phyloP scores from a whole-genome alignment of 768 basidiomycete genomes.

The Crucibulum laeve region DNA sequence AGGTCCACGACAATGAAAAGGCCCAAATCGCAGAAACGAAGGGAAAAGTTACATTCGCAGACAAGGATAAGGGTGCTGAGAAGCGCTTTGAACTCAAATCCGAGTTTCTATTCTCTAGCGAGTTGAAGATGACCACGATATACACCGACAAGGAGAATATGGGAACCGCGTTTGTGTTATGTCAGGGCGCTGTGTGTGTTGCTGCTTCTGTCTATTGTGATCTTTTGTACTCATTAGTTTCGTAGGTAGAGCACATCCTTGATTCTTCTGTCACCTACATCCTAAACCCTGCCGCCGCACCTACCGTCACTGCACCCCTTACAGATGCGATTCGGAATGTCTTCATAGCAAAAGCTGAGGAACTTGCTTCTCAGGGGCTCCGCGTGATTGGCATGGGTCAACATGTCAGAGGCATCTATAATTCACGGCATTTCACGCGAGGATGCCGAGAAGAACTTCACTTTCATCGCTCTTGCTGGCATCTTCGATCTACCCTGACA shows the following conservation, averaged over 20 bases:
- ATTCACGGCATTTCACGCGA: conserved; percentile 1
- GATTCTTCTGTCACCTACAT: conserved; percentile 19
- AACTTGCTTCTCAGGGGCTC: conserved; percentile 33
- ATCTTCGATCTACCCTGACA: conserved; percentile 6
- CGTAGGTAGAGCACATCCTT: conserved; percentile 42
- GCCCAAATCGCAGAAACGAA: conserved; percentile 14
- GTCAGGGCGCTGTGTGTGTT: conserved; percentile 29
- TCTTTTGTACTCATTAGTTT: background rate
- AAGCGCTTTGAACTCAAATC: conserved; percentile 27
- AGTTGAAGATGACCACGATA: conserved; percentile 46
- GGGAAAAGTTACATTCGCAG: conserved; percentile 5
- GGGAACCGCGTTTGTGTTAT: conserved; percentile 19
- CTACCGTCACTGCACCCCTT: conserved; percentile 17
- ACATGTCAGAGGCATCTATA: background rate
- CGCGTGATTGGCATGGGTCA: conserved; percentile 29
- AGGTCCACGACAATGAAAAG: conserved; percentile 17
- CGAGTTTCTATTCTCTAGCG: conserved; percentile 46
- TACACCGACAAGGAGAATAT: conserved; percentile 22
- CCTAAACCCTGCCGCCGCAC: background rate
- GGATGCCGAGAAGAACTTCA: conserved; percentile 5
- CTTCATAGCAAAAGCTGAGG: conserved; percentile 28
- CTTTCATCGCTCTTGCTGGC: conserved; percentile 3
- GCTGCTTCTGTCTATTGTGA: background rate
- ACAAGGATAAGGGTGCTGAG: background rate
- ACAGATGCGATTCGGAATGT: conserved; percentile 21